Base-by-base conservation (phyloP, 371 early-diverging fungal genomes). In the Haplosporangium sp. region DNA sequence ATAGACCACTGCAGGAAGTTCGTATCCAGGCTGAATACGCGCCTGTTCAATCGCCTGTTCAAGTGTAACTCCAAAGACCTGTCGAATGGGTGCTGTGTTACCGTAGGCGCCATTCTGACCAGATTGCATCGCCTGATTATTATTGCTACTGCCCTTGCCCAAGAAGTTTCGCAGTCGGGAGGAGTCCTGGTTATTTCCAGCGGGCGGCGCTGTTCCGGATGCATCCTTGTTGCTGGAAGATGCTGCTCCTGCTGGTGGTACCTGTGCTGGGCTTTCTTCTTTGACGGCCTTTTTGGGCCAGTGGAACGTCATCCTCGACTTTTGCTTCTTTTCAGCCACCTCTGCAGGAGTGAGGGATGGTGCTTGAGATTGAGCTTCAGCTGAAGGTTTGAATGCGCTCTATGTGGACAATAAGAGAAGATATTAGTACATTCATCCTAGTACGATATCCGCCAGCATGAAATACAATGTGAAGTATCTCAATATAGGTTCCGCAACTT, bases 1-100 rank as follows among this genome's bases (percentile, higher is more conserved):
- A 80, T 93, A 95, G 5, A 97, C 93, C 37, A 98, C 92, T 0
- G 96, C 91, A 6, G 99, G 99, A 10, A 98, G 81, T 37, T 92
- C 90, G 65, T 92, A 91, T 14, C 87, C 87, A 37, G 93, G 95
- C 38, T 87, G 87, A 16, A 92, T 82, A 48, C 84, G 83, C 7
- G 91, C 87, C 23, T 86, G 74, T 6, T 82, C 81, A 16, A 92
- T 88, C 0, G 91, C 93, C 18, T 83, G 83, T 69, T 93, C 90
- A 53, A 95, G 81, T 2, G 91, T 81, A 9, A 90, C 85, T 1
- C 93, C 94, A 86, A 95, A 95, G 10, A 95, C 87, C 36, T 88
- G 89, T 1, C 83, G 87, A 23, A 71, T 53, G 0, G 77, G 55
- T 13, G 55, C 59, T 9, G 47, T 20, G 16, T 50, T 38, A 11